Evolutionary conservation across 225 moss, liverwort and hornwort genomes (phyloP).

Genomic region (Straminergon stramineum): DNA sequence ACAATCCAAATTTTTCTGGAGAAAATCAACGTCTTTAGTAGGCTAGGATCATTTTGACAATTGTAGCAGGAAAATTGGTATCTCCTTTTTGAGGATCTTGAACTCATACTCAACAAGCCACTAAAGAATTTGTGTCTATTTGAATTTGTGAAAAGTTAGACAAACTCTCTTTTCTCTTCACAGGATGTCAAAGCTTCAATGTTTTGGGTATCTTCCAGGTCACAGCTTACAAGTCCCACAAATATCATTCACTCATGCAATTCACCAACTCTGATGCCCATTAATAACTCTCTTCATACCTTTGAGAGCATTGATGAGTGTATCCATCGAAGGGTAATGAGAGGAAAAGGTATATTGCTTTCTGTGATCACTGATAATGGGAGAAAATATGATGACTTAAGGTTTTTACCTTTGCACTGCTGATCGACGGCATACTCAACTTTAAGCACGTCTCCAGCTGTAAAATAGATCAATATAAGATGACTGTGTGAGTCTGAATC

Average conservation of each 20-base stretch:
- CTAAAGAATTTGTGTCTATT: too few relatives aligned
- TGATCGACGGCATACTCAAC: conserved; percentile 61
- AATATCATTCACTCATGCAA: too few relatives aligned
- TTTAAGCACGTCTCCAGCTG: conserved; percentile 68
- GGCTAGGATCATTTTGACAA: background rate
- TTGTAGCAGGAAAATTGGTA: background rate
- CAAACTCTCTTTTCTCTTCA: background rate
- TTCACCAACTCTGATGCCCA: background rate
- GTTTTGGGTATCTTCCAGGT: background rate
- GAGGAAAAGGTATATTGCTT: background rate
- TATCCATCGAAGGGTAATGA: background rate
- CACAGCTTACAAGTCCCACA: background rate
- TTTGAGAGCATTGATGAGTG: background rate
- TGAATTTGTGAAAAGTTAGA: background rate
- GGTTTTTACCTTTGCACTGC: conserved; percentile 32
- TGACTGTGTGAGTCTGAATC: background rate
- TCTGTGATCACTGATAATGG: background rate
- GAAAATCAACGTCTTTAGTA: background rate
- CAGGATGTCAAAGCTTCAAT: background rate
- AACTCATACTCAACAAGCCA: background rate
- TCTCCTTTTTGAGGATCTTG: too few relatives aligned
- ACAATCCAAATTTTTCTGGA: background rate
- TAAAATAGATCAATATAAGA: conserved; percentile 15
- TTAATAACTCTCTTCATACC: background rate
- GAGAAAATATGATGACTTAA: background rate